phyloP scores from a whole-genome alignment of 768 basidiomycete species.

The Tylopilus balloui region DNA sequence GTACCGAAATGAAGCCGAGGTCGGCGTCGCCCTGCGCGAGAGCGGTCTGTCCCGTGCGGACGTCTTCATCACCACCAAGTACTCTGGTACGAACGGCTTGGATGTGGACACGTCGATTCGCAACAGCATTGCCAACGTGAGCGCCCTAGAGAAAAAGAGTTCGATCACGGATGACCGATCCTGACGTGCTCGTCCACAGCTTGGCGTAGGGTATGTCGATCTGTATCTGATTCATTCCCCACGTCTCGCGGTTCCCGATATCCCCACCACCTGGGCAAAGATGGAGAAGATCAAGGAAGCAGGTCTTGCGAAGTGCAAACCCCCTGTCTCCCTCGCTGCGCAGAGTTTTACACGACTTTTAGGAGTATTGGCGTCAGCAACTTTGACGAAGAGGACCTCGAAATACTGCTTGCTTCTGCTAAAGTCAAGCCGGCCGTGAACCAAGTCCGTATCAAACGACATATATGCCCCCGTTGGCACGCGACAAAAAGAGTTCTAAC shows the following conservation, averaged over 20 bases:
- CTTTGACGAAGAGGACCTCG: conserved; percentile 52
- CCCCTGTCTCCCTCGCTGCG: neutral
- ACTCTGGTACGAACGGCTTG: conserved; percentile 46
- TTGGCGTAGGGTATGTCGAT: conserved; percentile 63
- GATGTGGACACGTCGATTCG: conserved; percentile 53
- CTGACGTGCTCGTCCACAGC: conserved; percentile 32
- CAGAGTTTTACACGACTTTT: neutral
- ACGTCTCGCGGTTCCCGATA: conserved; percentile 49
- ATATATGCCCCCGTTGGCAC: neutral
- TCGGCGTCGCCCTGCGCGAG: conserved; percentile 37
- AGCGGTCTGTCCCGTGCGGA: conserved; percentile 56
- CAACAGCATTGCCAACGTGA: conserved; percentile 53
- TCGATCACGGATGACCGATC: neutral
- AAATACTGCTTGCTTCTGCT: conserved; percentile 52
- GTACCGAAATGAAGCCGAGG: conserved; percentile 60
- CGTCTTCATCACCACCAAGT: conserved; percentile 67
- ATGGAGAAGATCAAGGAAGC: conserved; percentile 57
- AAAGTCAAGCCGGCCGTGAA: conserved; percentile 65
- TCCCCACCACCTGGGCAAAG: conserved; percentile 58
- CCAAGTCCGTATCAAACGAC: conserved; percentile 43
- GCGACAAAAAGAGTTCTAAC: neutral
- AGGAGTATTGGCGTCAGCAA: conserved; percentile 76
- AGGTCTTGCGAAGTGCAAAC: conserved; percentile 54
- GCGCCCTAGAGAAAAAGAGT: conserved; percentile 16
- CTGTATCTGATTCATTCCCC: conserved; percentile 68